Evolutionary conservation across 345 rosid species (phyloP), one percentile per base, ranked within the genome.

Genomic region (Salix koriyanagi): DNA sequence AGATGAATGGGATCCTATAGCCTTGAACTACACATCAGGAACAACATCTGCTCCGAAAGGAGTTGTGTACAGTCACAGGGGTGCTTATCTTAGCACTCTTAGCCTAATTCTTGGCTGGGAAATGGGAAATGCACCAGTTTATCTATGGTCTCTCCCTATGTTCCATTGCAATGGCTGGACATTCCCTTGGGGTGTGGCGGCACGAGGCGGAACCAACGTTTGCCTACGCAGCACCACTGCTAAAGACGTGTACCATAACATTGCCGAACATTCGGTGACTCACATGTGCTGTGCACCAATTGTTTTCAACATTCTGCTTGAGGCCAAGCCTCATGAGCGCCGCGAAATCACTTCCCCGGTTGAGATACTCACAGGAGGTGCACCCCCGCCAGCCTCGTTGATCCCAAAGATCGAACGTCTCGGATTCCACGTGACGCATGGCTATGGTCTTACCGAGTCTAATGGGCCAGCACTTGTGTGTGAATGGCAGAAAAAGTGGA

Each of bases 131-230:
- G 89, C 80, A 73, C 94, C 95, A 6, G 92, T 94, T 2, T 94
- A 90, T 50, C 81, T 94, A 0, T 94, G 97, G 97, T 82, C 95
- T 1, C 91, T 94, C 1, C 98, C 97, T 0, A 94, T 90, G 94
- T 91, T 90, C 76, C 97, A 94, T 70, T 90, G 94, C 71, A 90
- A 91, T 37, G 97, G 97, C 1, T 91, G 98, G 98, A 86, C 91
- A 12, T 91, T 91, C 83, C 83, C 96, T 0, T 94, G 97, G 97
- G 90, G 92, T 0, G 37, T 83, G 2, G 92, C 97, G 0, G 97
- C 97, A 0, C 88, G 86, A 0, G 98, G 98, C 0, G 98, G 95
- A 12, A 88, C 93, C 65, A 94, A 87, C 37, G 83, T 91, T 5
- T 94, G 97, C 76, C 30, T 94, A 1, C 89, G 97, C 50, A 88